Evolutionary conservation across 192 early-diverging fungal genomes (phyloP).

Genomic region (Spinellus fusiger): DNA sequence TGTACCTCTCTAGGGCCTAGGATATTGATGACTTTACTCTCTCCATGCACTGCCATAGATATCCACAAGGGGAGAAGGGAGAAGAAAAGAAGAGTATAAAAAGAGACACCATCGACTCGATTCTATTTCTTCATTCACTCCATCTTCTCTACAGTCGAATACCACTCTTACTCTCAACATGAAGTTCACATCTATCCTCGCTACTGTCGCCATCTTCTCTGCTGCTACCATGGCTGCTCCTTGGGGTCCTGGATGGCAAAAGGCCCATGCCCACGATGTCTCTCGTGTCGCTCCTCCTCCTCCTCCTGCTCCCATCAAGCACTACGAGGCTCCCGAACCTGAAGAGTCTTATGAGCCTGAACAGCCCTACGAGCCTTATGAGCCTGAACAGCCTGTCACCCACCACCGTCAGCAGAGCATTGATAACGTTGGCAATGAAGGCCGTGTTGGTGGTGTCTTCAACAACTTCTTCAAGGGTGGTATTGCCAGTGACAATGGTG

Average conservation of each 20-base stretch:
- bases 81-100: not conserved
- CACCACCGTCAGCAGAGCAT: not conserved
- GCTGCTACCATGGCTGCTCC: not conserved
- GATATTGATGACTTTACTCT: too few species aligned
- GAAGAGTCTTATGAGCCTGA: not conserved
- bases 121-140: not conserved
- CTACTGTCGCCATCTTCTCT: not conserved
- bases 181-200: not conserved
- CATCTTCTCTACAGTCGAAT: not conserved
- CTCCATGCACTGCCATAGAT: too few species aligned
- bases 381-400: not conserved
- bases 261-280: not conserved
- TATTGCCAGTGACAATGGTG: not conserved
- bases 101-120: too few species aligned
- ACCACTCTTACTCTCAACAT: not conserved
- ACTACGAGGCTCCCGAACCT: too few species aligned
- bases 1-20: too few species aligned
- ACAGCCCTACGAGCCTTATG: not conserved
- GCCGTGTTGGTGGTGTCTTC: not conserved
- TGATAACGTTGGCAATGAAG: not conserved
- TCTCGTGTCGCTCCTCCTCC: not conserved
- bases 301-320: not conserved
- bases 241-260: not conserved
- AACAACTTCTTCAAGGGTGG: constrained; percentile 1
- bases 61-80: too few species aligned